Evolutionary conservation across 2,329 filamentous ascomycete genomes (phyloP).

Genomic region (Pyrenophora teres): DNA sequence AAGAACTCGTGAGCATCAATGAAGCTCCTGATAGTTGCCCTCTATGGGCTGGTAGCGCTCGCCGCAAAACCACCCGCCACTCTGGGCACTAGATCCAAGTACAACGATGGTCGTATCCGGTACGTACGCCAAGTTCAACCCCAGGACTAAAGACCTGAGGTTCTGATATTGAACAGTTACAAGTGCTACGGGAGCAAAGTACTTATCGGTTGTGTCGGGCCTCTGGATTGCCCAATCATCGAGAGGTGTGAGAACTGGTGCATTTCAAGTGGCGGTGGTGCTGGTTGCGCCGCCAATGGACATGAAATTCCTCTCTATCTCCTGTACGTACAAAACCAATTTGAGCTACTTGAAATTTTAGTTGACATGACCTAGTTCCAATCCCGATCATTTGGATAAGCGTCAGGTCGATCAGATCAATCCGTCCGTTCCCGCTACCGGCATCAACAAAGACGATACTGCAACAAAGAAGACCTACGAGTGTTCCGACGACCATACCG

Average conservation of each 20-base stretch:
- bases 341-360: neutral
- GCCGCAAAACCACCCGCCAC: neutral
- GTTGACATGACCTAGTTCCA: no score
- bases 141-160: no score
- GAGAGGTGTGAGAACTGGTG: neutral
- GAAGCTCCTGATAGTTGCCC: conserved; percentile 9
- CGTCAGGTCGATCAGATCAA: no score
- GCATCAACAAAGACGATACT: neutral
- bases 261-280: neutral
- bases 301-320: no score
- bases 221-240: neutral
- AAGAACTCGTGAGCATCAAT: neutral
- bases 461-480: conserved; percentile 6
- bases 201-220: neutral
- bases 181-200: neutral
- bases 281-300: neutral
- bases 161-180: neutral
- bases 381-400: no score
- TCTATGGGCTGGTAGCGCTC: conserved; percentile 9
- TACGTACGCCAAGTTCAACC: neutral
- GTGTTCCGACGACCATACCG: conserved; percentile 9
- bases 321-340: neutral
- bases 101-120: neutral
- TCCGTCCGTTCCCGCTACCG: neutral
- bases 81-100: neutral